Conservation (phyloP, 371 early-diverging fungal species). For the Cokeromyces recurvatus region DNA sequence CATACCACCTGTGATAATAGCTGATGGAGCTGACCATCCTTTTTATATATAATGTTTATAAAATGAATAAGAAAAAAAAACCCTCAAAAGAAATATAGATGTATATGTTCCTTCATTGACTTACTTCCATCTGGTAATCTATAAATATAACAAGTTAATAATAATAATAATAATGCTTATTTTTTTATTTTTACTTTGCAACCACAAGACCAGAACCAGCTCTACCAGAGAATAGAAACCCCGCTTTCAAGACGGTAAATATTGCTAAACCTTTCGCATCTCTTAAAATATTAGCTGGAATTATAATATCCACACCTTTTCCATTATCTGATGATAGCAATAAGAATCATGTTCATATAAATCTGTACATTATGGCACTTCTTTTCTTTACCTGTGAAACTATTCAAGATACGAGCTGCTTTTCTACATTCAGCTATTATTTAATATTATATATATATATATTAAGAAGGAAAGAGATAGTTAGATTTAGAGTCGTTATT, state of each 20-base stretch:
- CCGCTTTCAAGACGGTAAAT: slow-evolving; percentile 82
- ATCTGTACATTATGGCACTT: not conserved
- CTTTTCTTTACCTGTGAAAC: slow-evolving; percentile 41
- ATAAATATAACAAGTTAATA: not conserved
- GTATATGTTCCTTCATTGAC: no score
- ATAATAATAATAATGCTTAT: not conserved
- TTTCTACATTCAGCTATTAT: slow-evolving; percentile 45
- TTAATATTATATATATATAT: not conserved
- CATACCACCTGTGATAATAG: slow-evolving; percentile 55
- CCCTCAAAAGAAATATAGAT: no score
- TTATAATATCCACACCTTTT: slow-evolving; percentile 51
- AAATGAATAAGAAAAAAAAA: no score
- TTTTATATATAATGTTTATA: no score
- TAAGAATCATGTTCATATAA: slow-evolving; percentile 1
- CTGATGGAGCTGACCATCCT: slow-evolving; percentile 59
- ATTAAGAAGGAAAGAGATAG: not conserved
- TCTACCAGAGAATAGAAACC: slow-evolving; percentile 81
- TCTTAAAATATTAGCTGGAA: slow-evolving; percentile 55
- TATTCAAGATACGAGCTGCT: slow-evolving; percentile 55
- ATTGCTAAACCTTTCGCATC: slow-evolving; percentile 82
- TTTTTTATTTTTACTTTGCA: slow-evolving; percentile 37
- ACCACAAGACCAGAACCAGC: slow-evolving; percentile 82
- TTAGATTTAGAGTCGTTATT: no score
- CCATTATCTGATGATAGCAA: slow-evolving; percentile 35
- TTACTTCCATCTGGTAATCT: slow-evolving; percentile 37